Evolutionary conservation across 768 basidiomycete genomes (phyloP).

Genomic region (Trametes cubensis): DNA sequence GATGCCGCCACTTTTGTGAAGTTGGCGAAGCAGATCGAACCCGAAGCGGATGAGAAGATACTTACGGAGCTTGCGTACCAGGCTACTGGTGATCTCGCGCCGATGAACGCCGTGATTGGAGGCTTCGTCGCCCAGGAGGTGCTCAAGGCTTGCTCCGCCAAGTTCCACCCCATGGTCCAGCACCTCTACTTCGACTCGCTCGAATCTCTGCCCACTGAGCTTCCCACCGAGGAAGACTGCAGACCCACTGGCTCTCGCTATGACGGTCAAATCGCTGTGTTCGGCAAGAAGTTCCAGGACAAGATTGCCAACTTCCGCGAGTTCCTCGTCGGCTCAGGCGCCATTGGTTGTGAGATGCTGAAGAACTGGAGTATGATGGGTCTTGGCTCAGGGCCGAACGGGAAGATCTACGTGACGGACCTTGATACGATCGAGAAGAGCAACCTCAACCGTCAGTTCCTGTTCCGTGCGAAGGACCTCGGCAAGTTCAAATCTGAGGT

Average conservation of each 20-base stretch:
- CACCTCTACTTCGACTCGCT: conserved; percentile 97
- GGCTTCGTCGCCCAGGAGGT: conserved; percentile 99
- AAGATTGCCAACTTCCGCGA: conserved; percentile 89
- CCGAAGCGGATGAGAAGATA: conserved; percentile 79
- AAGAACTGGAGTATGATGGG: conserved; percentile 99
- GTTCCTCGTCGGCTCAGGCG: conserved; percentile 98
- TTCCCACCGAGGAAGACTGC: conserved; percentile 83
- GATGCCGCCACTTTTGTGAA: conserved; percentile 77
- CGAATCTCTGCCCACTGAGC: conserved; percentile 79
- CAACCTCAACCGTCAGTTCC: conserved; percentile 96
- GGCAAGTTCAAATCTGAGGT: conserved; percentile 98
- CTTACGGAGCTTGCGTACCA: conserved; percentile 88
- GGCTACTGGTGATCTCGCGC: conserved; percentile 87
- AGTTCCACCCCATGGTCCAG: conserved; percentile 97
- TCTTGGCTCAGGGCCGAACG: conserved; percentile 76
- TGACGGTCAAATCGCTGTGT: conserved; percentile 94
- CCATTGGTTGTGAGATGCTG: conserved; percentile 99
- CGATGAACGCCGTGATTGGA: conserved; percentile 90
- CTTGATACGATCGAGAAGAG: conserved; percentile 99
- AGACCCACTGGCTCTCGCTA: conserved; percentile 83
- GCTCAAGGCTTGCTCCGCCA: conserved; percentile 94
- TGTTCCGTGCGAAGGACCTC: conserved; percentile 94
- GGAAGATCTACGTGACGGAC: conserved; percentile 91
- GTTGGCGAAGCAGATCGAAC: conserved; percentile 77
- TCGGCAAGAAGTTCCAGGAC: conserved; percentile 89